Evolutionary conservation across 2,329 filamentous ascomycete genomes (phyloP), one percentile per base, ranked within the genome.

Genomic region (Lasiodiplodia sp.): DNA sequence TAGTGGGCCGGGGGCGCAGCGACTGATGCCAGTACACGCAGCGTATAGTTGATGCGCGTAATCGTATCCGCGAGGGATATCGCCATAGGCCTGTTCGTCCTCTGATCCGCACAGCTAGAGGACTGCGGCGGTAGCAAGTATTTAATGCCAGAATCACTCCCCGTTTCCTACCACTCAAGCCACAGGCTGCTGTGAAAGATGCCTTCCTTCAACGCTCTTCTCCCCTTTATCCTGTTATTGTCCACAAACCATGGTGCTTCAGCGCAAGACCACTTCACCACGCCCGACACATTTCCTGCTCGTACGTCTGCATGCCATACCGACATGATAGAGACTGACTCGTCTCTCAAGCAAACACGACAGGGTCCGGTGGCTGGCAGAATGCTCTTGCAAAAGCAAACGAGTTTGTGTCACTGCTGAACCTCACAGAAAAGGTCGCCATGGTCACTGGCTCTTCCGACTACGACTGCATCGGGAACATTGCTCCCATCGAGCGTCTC

Each of bases 391-490:
- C 71, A 6, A 76, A 78, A 68, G 80, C 80, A 2, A 71, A 74
- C 51, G 70, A 69, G 2, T 78, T 81, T 28, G 75, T 80, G 25
- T 73, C 75, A 2, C 71, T 76, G 25, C 72, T 82, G 21, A 79
- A 78, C 4, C 70, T 77, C 12, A 75, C 77, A 21, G 79, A 81
- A 66, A 82, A 81, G 66, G 72, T 78, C 18, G 77, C 76, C 71
- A 74, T 74, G 40, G 75, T 77, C 38, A 76, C 75, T 31, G 75
- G 75, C 69, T 37, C 12, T 18, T 52, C 28, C 5, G 31, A 3
- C 8, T 68, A 70, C 2, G 57, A 67, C 47, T 75, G 73, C 67
- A 67, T 78, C 6, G 80, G 79, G 1, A 78, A 78, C 65, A 78
- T 79, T 28, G 73, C 73, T 28, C 74, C 74, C 23, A 77, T 82